These are phyloP conservation scores for Delitschia confertaspora DNA, from an alignment of 495 filamentous ascomycete genomes.

Conservation along the genomic window DNA sequence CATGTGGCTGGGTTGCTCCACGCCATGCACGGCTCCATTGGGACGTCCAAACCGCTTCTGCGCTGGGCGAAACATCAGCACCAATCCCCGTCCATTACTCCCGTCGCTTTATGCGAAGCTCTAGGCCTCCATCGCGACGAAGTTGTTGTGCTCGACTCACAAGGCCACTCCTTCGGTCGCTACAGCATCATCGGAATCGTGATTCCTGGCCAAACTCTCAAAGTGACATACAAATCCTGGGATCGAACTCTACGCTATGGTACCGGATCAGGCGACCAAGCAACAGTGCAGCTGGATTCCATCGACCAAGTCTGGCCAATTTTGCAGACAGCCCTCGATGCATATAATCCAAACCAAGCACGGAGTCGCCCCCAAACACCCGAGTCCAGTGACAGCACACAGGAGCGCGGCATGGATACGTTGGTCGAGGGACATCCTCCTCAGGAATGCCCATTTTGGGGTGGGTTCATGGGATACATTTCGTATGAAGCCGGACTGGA, in stretches of 20 bases:
- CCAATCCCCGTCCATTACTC: too few relatives aligned
- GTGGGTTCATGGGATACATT: conserved; percentile 80
- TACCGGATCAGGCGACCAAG: too few relatives aligned
- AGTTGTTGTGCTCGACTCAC: conserved; percentile 38
- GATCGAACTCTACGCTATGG: conserved; percentile 31
- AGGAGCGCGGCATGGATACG: conserved; percentile 12
- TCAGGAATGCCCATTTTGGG: conserved; percentile 56
- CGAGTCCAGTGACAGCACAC: too few relatives aligned
- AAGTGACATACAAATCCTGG: conserved; percentile 44
- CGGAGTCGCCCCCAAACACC: too few relatives aligned
- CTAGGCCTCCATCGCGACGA: too few relatives aligned
- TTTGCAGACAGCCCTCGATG: conserved; percentile 25
- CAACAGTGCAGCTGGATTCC: background rate
- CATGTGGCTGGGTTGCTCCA: too few relatives aligned
- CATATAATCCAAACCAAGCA: conserved; percentile 7
- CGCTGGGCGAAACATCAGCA: too few relatives aligned
- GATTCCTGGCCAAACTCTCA: conserved; percentile 41
- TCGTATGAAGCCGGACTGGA: conserved; percentile 76
- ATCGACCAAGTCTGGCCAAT: conserved; percentile 1
- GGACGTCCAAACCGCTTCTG: too few relatives aligned
- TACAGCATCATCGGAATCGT: conserved; percentile 57
- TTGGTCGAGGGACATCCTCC: too few relatives aligned
- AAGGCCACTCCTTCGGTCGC: conserved; percentile 42
- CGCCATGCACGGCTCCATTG: too few relatives aligned
- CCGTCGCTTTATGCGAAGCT: background rate